These are phyloP conservation scores for Xylona heveae DNA, from an alignment of 495 filamentous ascomycete species.

Conservation along the genomic window DNA sequence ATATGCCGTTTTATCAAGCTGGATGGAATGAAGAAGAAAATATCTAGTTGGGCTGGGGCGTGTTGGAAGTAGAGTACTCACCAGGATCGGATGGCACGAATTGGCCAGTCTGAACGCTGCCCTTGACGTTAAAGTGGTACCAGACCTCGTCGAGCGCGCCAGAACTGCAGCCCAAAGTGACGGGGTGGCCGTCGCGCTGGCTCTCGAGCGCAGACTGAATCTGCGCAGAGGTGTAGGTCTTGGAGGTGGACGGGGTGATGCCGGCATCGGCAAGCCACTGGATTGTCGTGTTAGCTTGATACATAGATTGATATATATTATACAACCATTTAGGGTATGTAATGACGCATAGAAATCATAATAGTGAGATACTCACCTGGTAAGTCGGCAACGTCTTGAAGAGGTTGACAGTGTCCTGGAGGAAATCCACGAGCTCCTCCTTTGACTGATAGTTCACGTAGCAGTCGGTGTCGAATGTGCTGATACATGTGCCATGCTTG, in stretches of 20 bases:
- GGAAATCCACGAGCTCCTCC: constrained; percentile 41
- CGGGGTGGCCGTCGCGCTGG: constrained; percentile 36
- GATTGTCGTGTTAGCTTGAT: too few species aligned
- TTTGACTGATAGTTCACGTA: constrained; percentile 40
- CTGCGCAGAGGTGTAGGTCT: constrained; percentile 39
- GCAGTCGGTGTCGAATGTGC: constrained; percentile 48
- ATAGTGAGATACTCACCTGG: constrained; percentile 16
- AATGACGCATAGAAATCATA: background rate
- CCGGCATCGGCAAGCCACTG: constrained; percentile 36
- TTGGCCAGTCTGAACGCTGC: constrained; percentile 50
- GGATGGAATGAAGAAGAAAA: background rate
- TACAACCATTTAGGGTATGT: too few species aligned
- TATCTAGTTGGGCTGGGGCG: background rate
- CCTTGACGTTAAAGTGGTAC: constrained; percentile 69
- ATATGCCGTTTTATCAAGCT: background rate
- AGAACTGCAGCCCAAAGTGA: constrained; percentile 45
- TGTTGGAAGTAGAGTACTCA: constrained; percentile 9
- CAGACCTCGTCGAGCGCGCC: constrained; percentile 53
- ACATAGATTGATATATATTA: too few species aligned
- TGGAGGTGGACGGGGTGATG: constrained; percentile 36
- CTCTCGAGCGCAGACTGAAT: constrained; percentile 41
- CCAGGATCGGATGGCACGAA: constrained; percentile 45
- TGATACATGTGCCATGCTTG: constrained; percentile 64
- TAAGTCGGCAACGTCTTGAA: constrained; percentile 45
- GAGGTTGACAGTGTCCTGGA: constrained; percentile 30